Evolutionary conservation across 805 yeast species (phyloP), one percentile per base, ranked within the genome.

Genomic region (Lachancea quebecensis): DNA sequence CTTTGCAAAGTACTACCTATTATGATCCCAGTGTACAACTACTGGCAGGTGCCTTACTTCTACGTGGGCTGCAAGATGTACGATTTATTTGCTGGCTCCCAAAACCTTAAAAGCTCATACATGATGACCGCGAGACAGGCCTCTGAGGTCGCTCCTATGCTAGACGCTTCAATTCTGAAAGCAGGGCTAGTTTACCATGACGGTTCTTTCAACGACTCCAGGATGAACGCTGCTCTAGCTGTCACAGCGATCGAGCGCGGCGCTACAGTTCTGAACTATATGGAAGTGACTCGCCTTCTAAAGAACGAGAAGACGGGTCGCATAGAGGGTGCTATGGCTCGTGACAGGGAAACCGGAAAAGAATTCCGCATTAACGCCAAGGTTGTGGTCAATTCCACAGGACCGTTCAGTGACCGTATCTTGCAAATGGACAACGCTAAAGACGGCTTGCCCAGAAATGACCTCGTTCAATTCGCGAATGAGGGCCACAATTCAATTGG

Each of bases 11-110:
- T 91, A 41, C 74, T 90, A 55, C 97, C 98, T 32, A 90, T 90
- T 57, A 79, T 88, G 84, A 87, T 90, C 57, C 98, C 98, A n/a
- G 90, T 90, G 47, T 90, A 91, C 74, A 80, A 80, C 60, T 86
- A 87, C 77, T 90, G 96, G 96, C 95, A 89, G 72, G 77, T 87
- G 44, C 97, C 97, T 38, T 90, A 90, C 71, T 88, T 85, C 71
- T 90, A 84, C 69, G 81, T 78, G 35, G 98, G 98, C 49, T 85
- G 93, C 62, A 85, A 88, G 67, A 73, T 84, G 77, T 90, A 90
- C 70, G 98, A 90, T 67, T 69, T 90, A 67, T 83, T 91, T 62
- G 96, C 97, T 34, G 97, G 97, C 44, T 70, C 74, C 51, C 91
- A 88, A 66, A 87, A 88, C 71, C 74, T 90, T 66, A 81, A 85